Evolutionary conservation across 2,329 filamentous ascomycete species (phyloP), one percentile per base, ranked within the genome.

Genomic region (Alternaria metachromatica): DNA sequence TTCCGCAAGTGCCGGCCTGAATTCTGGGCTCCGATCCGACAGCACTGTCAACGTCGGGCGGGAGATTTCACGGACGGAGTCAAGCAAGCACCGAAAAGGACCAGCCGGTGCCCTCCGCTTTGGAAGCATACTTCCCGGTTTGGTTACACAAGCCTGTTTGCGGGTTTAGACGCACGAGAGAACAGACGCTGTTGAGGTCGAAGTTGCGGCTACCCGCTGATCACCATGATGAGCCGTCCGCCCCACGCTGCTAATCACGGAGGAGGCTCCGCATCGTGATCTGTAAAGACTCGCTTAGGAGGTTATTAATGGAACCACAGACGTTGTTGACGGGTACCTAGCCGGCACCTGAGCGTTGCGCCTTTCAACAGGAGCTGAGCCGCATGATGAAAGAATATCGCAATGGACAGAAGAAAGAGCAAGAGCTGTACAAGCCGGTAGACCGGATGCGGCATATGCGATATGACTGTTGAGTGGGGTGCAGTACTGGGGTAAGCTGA

Each of bases 151-250:
- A 13, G 30, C 55, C 49, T 55, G 28, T 44, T 58, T 43, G 25
- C 26, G 12, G 25, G 46, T 18, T 33, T 43, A 50, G 20, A 6
- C 33, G 56, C 49, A 26, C 26, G 37, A 41, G 21, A 55, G 50
- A 55, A 43, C 58, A 55, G 51, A 56, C 21, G 33, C 48, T 62
- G 60, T 62, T 58, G 55, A 62, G 60, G 25, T 53, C 55, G 37
- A 49, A 58, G 51, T 46, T 56, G 51, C 44, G 44, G 58, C 51
- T 49, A 48, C 46, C 55, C 49, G 50, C 44, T 60, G 61, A 63
- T 63, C 61, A 45, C 50, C 57, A 51, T 63, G 61, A 63, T 63
- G 61, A 59, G 60, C 60, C 61, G 57, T 46, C 56, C 50, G 57
- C 50, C 61, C 61, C 61, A 63, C 57, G 57, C 41, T 60, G 61